phyloP scores from a whole-genome alignment of 352 stramenopile species.

The Poterioochromonas sp. region DNA sequence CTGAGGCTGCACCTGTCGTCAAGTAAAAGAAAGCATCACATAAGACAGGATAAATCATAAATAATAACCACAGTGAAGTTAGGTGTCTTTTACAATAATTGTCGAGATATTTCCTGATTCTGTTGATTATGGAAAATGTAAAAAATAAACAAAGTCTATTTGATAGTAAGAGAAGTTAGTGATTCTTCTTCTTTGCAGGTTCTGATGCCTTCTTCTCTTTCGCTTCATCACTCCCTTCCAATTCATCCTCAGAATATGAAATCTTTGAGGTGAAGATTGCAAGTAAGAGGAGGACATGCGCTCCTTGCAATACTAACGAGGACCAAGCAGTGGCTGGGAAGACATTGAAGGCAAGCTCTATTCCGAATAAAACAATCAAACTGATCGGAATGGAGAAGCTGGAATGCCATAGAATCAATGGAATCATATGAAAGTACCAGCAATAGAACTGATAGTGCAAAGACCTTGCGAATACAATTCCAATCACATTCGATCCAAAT shows the following conservation, averaged over 20 bases:
- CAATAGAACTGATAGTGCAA: slow-evolving; percentile 93
- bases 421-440: slow-evolving; percentile 90
- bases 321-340: slow-evolving; percentile 81
- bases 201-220: too few relatives aligned
- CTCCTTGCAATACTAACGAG: slow-evolving; percentile 79
- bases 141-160: too few relatives aligned
- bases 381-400: slow-evolving; percentile 58
- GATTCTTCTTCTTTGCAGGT: too few relatives aligned
- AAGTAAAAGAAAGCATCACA: too few relatives aligned
- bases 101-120: too few relatives aligned
- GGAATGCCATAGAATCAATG: slow-evolving; percentile 82
- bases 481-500: slow-evolving; percentile 88
- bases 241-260: background rate
- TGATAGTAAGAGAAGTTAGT: too few relatives aligned
- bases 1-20: too few relatives aligned
- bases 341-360: slow-evolving; percentile 85
- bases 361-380: slow-evolving; percentile 55
- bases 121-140: too few relatives aligned
- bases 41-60: too few relatives aligned
- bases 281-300: slow-evolving; percentile 66
- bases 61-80: too few relatives aligned
- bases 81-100: too few relatives aligned
- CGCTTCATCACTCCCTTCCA: background rate
- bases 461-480: slow-evolving; percentile 86
- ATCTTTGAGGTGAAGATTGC: slow-evolving; percentile 15